phyloP scores from a whole-genome alignment of 2,329 filamentous ascomycete genomes.

The Talaromyces sp. region DNA sequence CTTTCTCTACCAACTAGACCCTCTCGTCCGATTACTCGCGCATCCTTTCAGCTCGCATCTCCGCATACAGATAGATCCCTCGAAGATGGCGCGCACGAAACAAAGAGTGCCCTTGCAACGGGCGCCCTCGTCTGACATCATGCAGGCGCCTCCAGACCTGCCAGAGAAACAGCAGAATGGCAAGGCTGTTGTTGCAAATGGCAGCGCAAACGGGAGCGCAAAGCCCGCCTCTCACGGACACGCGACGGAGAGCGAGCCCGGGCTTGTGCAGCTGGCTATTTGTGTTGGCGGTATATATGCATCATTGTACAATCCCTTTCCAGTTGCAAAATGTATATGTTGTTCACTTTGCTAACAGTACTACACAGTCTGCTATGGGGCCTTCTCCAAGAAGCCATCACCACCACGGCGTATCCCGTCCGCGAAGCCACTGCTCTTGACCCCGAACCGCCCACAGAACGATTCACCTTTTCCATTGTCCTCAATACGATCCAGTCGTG shows the following conservation, averaged over 20 bases:
- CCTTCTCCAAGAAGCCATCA: constrained; percentile 93
- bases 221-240: background rate
- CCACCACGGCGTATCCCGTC: constrained; percentile 78
- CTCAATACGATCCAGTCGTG: constrained; percentile 93
- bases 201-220: constrained; percentile 12
- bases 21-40: background rate
- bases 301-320: constrained; percentile 65
- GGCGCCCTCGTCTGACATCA: constrained; percentile 62
- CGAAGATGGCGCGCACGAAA: constrained; percentile 65
- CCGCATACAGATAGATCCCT: background rate
- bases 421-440: constrained; percentile 42
- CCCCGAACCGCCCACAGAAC: constrained; percentile 48
- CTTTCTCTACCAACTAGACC: background rate
- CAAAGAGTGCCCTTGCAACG: constrained; percentile 61
- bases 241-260: constrained; percentile 35
- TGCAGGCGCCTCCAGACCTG: constrained; percentile 34
- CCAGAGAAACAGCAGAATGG: constrained; percentile 22
- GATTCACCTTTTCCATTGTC: constrained; percentile 91
- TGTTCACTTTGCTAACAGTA: constrained; percentile 2
- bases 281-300: constrained; percentile 95
- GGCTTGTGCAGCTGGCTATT: constrained; percentile 69
- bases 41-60: background rate
- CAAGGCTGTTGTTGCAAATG: background rate
- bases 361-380: constrained; percentile 78
- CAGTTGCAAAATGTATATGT: background rate